A percentile compares a stretch with the other conserved stretches of the same genome.
These are phyloP conservation scores for Colletotrichum limetticola DNA, from an alignment of 2,329 filamentous ascomycete genomes.

Conservation along the genomic window DNA sequence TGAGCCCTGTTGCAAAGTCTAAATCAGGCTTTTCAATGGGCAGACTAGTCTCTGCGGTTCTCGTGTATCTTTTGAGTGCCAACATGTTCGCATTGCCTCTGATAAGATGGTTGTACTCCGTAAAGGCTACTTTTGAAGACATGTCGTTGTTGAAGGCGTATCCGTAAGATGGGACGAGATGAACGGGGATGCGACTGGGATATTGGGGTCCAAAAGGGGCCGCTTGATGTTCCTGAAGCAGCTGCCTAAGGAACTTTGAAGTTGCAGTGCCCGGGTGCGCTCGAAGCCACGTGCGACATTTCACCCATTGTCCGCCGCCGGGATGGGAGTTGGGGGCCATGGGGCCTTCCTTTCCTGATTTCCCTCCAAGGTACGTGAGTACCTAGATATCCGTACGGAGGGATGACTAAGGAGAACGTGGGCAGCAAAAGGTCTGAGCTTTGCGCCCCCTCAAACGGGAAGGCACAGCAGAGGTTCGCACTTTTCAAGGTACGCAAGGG, in stretches of 20 bases:
- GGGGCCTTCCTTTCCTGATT: neutral
- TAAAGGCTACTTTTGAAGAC: neutral
- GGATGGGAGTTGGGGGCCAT: neutral
- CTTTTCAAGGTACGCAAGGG: neutral
- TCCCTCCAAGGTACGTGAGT: no score
- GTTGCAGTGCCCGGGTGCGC: neutral
- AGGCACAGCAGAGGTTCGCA: neutral
- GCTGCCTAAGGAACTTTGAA: neutral
- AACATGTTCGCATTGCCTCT: neutral
- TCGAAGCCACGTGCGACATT: neutral
- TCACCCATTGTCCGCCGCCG: neutral
- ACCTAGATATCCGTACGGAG: no score
- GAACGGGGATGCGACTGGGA: neutral
- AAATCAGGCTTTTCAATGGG: slow-evolving; percentile 17
- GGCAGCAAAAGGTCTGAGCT: neutral
- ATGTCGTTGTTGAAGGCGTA: neutral
- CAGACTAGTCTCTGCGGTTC: neutral
- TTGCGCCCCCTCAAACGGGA: neutral
- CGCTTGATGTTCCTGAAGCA: neutral
- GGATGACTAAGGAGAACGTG: neutral
- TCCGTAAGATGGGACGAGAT: neutral
- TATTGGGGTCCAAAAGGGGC: neutral
- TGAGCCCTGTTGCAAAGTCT: slow-evolving; percentile 8
- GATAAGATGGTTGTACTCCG: neutral
- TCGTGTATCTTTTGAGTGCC: neutral